Base-by-base conservation (phyloP, 768 basidiomycete genomes). In the Lactarius sanguifluus region DNA sequence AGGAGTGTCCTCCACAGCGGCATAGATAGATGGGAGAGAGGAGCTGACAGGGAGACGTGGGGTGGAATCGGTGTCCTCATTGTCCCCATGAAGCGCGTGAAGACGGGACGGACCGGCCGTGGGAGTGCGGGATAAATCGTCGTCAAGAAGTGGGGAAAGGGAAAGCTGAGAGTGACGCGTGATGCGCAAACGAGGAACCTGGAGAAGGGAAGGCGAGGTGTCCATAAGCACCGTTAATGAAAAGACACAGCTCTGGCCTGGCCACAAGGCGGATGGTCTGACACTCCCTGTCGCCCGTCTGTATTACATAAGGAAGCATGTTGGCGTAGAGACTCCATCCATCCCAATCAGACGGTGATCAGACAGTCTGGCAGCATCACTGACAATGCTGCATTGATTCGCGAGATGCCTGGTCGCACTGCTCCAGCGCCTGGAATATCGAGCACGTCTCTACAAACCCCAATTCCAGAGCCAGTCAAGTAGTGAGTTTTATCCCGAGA, bases 101-200 rank as follows among this genome's bases (percentile, higher is more conserved):
- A 69, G 61, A 58, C 65, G 68, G 57, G 68, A 69, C 61, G 68
- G 68, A 15, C 68, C 68, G 55, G 68, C 68, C 32, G 61, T 62
- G 28, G 68, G 68, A n/a, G 68, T 69, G 34, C 57, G 57, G 23
- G 66, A 67, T 20, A 55, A 40, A 59, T 58, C 61, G 40, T 69
- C 68, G 20, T 67, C 66, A 9, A 45, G 30, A 9, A 45, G 30
- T 1, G 56, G 41, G 25, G 36, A 28, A 23, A 45, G 59, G 9
- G 64, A 58, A 25, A 38, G 57, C 41, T 67, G 65, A 3, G 56
- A 28, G 32, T 69, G 65, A 34, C 68, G 65, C 20, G 68, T 54
- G 32, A 69, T 10, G 54, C 68, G 65, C 45, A 69, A 34, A 34
- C 68, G 68, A 1, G 68, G 57, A 3, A 69, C 36, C 30, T 32